phyloP scores from a whole-genome alignment of 2,329 filamentous ascomycete genomes.

The Pestalotiopsis sp. region DNA sequence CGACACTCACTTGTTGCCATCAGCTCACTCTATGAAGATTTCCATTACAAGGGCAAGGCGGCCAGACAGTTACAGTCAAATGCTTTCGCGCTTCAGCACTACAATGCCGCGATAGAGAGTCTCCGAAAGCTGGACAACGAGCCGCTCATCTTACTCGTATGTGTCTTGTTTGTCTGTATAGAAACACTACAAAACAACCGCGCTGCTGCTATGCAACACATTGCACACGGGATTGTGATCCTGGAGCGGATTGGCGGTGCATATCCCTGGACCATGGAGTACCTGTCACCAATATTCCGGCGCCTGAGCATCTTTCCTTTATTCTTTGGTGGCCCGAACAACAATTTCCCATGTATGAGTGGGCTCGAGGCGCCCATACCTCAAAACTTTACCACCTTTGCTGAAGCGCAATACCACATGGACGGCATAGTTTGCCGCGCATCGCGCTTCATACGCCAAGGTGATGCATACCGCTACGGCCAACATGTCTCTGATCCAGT shows the following conservation, averaged over 20 bases:
- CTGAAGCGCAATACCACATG: constrained; percentile 33
- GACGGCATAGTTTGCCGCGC: constrained; percentile 31
- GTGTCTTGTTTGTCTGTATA: constrained; percentile 46
- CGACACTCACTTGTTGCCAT: constrained; percentile 42
- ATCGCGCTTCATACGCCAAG: constrained; percentile 32
- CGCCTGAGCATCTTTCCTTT: constrained; percentile 42
- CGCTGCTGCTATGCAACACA: constrained; percentile 38
- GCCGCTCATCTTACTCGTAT: constrained; percentile 40
- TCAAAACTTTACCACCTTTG: constrained; percentile 21
- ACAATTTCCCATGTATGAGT: constrained; percentile 27
- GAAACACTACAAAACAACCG: constrained; percentile 43
- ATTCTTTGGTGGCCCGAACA: constrained; percentile 35
- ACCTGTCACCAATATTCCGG: constrained; percentile 39
- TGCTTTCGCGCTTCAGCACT: constrained; percentile 40
- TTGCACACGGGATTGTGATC: constrained; percentile 40
- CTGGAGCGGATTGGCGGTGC: constrained; percentile 30
- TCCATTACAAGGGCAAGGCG: not conserved
- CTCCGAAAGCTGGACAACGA: constrained; percentile 33
- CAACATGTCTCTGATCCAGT: constrained; percentile 17
- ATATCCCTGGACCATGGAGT: constrained; percentile 31
- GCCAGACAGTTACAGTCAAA: constrained; percentile 21
- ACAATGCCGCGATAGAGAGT: constrained; percentile 42
- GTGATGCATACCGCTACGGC: constrained; percentile 30
- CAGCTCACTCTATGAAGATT: constrained; percentile 40
- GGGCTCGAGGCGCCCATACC: constrained; percentile 26